These are phyloP conservation scores for Cephaloascus fragrans DNA, from an alignment of 805 yeast genomes.

Conservation along the genomic window DNA sequence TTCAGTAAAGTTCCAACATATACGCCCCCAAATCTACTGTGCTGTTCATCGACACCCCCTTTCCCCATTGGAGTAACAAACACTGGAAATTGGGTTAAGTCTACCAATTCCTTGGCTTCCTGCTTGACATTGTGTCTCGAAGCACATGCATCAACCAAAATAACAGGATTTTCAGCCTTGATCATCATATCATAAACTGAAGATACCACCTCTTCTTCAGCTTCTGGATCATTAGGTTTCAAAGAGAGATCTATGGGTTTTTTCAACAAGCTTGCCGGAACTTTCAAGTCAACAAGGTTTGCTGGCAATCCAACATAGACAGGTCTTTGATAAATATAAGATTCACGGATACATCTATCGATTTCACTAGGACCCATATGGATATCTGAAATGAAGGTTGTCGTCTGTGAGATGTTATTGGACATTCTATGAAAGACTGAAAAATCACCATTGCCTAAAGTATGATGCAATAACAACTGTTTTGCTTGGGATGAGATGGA, in stretches of 20 bases:
- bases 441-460: constrained; percentile 78
- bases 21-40: constrained; percentile 73
- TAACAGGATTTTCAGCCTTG: constrained; percentile 58
- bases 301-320: constrained; percentile 80
- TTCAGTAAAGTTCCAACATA: constrained; percentile 75
- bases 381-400: constrained; percentile 55
- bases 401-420: constrained; percentile 56
- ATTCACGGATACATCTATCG: constrained; percentile 66
- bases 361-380: constrained; percentile 58
- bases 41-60: constrained; percentile 63
- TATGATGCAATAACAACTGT: constrained; percentile 70
- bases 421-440: constrained; percentile 76
- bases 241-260: constrained; percentile 56
- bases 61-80: constrained; percentile 90
- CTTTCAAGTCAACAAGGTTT: constrained; percentile 59
- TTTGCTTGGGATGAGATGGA: constrained; percentile 64
- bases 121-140: constrained; percentile 59
- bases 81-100: constrained; percentile 67
- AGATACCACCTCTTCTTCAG: constrained; percentile 55
- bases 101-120: constrained; percentile 56
- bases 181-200: constrained; percentile 40
- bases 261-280: constrained; percentile 46
- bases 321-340: constrained; percentile 67
- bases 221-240: constrained; percentile 47
- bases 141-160: constrained; percentile 84